phyloP scores from a whole-genome alignment of 2,329 filamentous ascomycete genomes.

The Paramyrothecium roridum region DNA sequence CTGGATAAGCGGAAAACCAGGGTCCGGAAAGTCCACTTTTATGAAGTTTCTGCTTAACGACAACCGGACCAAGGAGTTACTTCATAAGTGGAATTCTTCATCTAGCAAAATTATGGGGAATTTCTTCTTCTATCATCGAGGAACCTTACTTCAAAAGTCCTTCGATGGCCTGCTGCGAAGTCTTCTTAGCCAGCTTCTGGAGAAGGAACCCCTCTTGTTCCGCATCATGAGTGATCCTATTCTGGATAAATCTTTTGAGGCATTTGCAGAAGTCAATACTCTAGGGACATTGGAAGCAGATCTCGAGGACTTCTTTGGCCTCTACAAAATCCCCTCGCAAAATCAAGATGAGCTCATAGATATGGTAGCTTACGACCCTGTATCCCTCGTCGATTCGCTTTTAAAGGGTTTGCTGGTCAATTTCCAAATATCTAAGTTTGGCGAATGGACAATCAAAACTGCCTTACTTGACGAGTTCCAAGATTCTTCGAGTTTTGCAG shows the following conservation, averaged over 20 bases:
- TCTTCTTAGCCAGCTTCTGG: background rate
- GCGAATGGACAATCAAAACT: background rate
- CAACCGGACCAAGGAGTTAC: too few species aligned
- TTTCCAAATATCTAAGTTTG: background rate
- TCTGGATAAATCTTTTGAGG: too few species aligned
- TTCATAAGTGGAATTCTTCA: background rate
- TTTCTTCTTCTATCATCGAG: background rate
- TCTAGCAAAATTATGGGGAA: background rate
- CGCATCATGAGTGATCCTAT: background rate
- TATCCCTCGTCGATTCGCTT: background rate
- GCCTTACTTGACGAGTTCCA: background rate
- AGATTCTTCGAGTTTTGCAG: background rate
- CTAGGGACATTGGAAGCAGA: background rate
- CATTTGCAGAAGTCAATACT: too few species aligned
- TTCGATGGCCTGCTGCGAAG: background rate
- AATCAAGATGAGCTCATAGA: background rate
- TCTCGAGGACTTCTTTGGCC: background rate
- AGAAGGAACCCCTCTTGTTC: background rate
- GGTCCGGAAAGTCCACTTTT: background rate
- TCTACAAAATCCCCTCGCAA: background rate
- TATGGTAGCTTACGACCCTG: background rate
- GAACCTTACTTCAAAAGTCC: background rate
- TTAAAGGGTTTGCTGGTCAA: background rate
- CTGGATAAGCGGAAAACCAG: background rate
- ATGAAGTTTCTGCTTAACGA: too few species aligned